Evolutionary conservation across 257 asterid genomes (phyloP), one percentile per base, ranked within the genome.

Genomic region (Solanum pinnatisectum): DNA sequence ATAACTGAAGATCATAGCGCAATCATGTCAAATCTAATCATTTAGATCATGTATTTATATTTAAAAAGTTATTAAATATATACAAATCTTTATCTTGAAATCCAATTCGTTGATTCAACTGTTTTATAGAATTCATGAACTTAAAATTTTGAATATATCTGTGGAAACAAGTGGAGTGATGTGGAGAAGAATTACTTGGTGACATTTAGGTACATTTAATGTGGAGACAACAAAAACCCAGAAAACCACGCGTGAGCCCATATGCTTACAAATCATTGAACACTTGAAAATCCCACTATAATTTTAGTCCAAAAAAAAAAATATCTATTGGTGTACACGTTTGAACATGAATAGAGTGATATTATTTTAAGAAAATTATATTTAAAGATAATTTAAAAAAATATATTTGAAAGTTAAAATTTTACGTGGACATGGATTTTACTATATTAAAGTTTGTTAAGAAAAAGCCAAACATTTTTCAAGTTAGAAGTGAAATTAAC

Each of bases 1-100:
- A 56, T 56, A 56, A 49, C 5, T 0, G 0, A 59, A 11, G 68
- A 59, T 59, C 2, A 20, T 0, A 5, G 12, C 0, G 0, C 11
- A 59, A 18, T 59, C 13, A 59, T 1, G 2, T 8, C 1, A 22
- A 59, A 59, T 59, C 2, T 8, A 59, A 3, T 59, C 2, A 3
- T 60, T 60, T 4, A 60, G 13, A 60, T 10, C 7, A 60, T 60
- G 2, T 60, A 60, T 8, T 60, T 60, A 18, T 18, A 22, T 22
- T 60, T 60, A 3, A 1, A 9, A 8, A 60, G 2, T 3, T 60
- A 3, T 12, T 23, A 9, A 60, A 23, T 22, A 23, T 60, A 60
- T 60, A 23, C 27, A 2, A 60, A 4, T 60, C 2, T 60, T n/a
- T 60, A 23, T 9, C 6, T 23, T 15, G 2, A 23, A 60, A 60